Evolutionary conservation across 2,329 filamentous ascomycete species (phyloP).

Genomic region (Davidsoniella australis): DNA sequence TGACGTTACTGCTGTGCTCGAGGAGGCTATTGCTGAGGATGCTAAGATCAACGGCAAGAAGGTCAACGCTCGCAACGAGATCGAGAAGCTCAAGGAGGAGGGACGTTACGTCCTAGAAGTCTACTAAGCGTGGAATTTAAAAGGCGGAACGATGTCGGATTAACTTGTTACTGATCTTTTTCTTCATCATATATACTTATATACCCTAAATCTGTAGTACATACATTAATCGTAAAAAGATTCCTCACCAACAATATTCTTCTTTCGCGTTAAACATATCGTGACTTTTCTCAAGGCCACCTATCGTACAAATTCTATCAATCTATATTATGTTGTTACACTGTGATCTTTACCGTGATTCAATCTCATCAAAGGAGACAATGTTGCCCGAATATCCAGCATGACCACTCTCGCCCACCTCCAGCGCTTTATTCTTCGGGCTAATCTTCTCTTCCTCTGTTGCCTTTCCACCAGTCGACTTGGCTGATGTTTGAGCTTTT

Average conservation of each 20-base stretch:
- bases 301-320: background rate
- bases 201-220: background rate
- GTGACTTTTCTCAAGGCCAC: background rate
- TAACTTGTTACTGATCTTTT: background rate
- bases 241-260: background rate
- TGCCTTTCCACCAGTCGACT: background rate
- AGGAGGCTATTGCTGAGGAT: slow-evolving; percentile 75
- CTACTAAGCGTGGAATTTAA: slow-evolving; percentile 41
- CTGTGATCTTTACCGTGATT: background rate
- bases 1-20: slow-evolving; percentile 81
- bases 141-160: background rate
- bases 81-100: slow-evolving; percentile 93
- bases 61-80: slow-evolving; percentile 74
- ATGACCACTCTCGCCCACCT: slow-evolving; percentile 16
- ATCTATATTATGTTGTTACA: background rate
- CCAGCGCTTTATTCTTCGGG: slow-evolving; percentile 4
- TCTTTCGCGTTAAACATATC: background rate
- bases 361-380: slow-evolving; percentile 24
- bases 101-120: slow-evolving; percentile 91
- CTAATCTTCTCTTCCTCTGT: slow-evolving; percentile 16
- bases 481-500: too few relatives aligned
- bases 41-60: slow-evolving; percentile 57
- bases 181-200: background rate
- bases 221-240: background rate
- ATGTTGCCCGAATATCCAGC: slow-evolving; percentile 18